These are phyloP conservation scores for Kokia cookei DNA, from an alignment of 441 rosid genomes.

Conservation along the genomic window DNA sequence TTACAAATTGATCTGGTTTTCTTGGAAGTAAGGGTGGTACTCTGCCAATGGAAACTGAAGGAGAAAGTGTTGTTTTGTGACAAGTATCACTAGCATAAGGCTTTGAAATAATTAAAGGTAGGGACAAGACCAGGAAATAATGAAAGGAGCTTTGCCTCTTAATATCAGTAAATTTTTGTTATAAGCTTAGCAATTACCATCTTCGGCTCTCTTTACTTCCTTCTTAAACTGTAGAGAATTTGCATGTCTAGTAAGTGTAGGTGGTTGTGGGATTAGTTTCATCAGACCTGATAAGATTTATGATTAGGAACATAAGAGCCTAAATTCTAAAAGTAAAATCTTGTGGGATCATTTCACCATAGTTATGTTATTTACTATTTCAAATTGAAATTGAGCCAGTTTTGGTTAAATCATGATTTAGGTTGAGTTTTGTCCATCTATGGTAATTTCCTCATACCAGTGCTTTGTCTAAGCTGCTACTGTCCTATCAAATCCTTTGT, in stretches of 20 bases:
- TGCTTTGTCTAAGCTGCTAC: neutral
- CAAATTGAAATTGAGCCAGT: neutral
- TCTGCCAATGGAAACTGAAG: neutral
- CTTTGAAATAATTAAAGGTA: neutral
- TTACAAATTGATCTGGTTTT: neutral
- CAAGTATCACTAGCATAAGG: neutral
- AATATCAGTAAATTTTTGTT: neutral
- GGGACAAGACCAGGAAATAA: neutral
- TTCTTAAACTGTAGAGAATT: neutral
- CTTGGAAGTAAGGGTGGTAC: conserved; percentile 1
- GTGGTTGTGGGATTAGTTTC: neutral
- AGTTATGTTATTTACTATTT: neutral
- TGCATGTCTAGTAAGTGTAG: neutral
- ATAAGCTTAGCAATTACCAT: neutral
- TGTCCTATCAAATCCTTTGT: neutral
- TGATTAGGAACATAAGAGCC: neutral
- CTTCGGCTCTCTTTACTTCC: neutral
- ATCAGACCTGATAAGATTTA: neutral
- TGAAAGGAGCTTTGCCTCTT: neutral
- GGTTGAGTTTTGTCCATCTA: neutral
- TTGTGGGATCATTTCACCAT: neutral
- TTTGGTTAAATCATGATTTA: neutral
- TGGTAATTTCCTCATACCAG: neutral
- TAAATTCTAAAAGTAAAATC: neutral
- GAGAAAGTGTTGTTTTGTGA: neutral